phyloP scores from a whole-genome alignment of 1,139 yeast species.

The Geotrichum klebahnii region DNA sequence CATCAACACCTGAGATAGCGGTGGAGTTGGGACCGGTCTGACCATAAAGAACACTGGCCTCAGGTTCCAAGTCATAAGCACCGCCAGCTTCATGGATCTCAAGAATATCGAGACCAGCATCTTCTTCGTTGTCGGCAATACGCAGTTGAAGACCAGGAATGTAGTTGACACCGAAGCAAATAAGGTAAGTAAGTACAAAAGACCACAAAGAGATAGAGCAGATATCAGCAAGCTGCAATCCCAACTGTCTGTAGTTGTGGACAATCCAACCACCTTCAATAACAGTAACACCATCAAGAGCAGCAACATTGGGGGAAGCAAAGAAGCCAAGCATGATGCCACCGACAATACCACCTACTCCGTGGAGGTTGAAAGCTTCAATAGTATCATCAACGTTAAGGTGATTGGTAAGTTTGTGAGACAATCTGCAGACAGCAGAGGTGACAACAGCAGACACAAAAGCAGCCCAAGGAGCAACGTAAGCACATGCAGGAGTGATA shows the following conservation, averaged over 20 bases:
- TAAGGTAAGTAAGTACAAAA: conserved; percentile 67
- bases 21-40: too few species aligned
- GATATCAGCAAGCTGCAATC: conserved; percentile 81
- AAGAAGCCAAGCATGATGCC: conserved; percentile 80
- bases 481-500: conserved; percentile 96
- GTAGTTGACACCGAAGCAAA: conserved; percentile 67
- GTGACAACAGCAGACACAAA: conserved; percentile 76
- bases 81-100: conserved; percentile 33
- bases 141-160: conserved; percentile 83
- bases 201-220: conserved; percentile 71
- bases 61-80: conserved; percentile 15
- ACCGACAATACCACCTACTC: conserved; percentile 90
- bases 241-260: conserved; percentile 85
- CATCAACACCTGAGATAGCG: too few species aligned
- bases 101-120: conserved; percentile 66
- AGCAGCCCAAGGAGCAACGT: conserved; percentile 88
- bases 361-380: conserved; percentile 97
- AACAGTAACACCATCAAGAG: conserved; percentile 71
- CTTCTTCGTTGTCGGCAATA: conserved; percentile 79
- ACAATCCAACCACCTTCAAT: conserved; percentile 91
- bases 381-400: conserved; percentile 83
- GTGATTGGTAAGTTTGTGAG: conserved; percentile 81
- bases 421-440: conserved; percentile 80
- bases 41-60: not conserved
- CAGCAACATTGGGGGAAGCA: conserved; percentile 81